A percentile compares a stretch with the other conserved stretches of the same genome.
Conservation (phyloP, 2,329 filamentous ascomycete genomes). For the Rutstroemia sp. region DNA sequence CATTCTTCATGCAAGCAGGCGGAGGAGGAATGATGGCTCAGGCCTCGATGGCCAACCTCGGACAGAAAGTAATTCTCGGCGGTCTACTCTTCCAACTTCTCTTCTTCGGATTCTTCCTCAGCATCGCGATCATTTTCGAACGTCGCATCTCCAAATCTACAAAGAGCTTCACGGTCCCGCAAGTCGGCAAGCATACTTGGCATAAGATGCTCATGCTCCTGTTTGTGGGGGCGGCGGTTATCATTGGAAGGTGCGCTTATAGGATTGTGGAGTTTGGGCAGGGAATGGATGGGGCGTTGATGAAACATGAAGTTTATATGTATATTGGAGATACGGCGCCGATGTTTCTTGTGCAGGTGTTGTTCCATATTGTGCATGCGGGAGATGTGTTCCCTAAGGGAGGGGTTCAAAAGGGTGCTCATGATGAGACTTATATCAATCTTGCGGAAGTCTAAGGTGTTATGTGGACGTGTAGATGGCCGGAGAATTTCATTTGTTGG, state of each 20-base stretch:
- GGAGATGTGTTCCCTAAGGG: constrained; percentile 17
- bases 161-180: no score
- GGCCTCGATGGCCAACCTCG: background rate
- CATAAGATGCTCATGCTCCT: constrained; percentile 33
- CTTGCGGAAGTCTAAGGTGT: no score
- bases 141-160: background rate
- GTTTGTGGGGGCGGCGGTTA: constrained; percentile 36
- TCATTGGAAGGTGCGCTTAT: constrained; percentile 41
- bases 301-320: constrained; percentile 37
- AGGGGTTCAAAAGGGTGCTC: no score
- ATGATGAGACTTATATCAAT: no score
- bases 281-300: constrained; percentile 37
- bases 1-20: constrained; percentile 42
- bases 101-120: constrained; percentile 42
- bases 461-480: no score
- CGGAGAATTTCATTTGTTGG: no score
- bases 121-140: constrained; percentile 10
- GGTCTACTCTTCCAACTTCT: constrained; percentile 43
- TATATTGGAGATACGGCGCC: constrained; percentile 40
- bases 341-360: constrained; percentile 34
- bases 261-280: constrained; percentile 41
- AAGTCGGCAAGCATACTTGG: constrained; percentile 18
- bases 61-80: constrained; percentile 33
- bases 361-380: constrained; percentile 33
- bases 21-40: constrained; percentile 18